These are phyloP conservation scores for Globisporangium viniferum DNA, from an alignment of 352 stramenopile genomes.

Conservation along the genomic window DNA sequence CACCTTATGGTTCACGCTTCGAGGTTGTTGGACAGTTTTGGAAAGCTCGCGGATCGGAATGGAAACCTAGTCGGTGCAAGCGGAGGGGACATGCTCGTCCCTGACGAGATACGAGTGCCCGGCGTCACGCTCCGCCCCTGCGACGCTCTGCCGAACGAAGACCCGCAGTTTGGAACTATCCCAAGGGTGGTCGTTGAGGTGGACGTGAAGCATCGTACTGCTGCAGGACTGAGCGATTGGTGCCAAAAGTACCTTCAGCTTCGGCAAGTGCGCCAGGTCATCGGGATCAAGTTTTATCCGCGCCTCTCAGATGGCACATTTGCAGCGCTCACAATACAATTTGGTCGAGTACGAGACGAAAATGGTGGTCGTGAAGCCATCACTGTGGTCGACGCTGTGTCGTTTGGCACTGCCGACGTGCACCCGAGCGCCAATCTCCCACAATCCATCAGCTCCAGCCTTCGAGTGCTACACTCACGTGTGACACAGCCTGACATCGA, in stretches of 20 bases:
- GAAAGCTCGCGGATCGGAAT: no score
- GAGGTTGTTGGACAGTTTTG: no score
- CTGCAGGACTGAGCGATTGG: background rate
- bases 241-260: background rate
- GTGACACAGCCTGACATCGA: background rate
- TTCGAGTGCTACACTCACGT: background rate
- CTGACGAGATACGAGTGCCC: background rate
- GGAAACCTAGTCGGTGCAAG: no score
- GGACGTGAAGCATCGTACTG: background rate
- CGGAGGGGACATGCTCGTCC: background rate
- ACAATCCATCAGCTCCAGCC: background rate
- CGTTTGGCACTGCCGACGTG: background rate
- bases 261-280: background rate
- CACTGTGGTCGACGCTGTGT: background rate
- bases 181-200: background rate
- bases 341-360: background rate
- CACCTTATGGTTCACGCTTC: no score
- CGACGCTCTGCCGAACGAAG: background rate
- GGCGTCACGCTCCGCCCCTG: background rate
- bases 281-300: background rate
- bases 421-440: background rate
- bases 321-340: background rate
- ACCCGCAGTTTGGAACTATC: background rate
- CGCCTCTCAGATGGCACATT: background rate
- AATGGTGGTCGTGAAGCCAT: background rate